Evolutionary conservation across 2,329 filamentous ascomycete species (phyloP), one percentile per base, ranked within the genome.

Genomic region (Fusarium coffeatum): DNA sequence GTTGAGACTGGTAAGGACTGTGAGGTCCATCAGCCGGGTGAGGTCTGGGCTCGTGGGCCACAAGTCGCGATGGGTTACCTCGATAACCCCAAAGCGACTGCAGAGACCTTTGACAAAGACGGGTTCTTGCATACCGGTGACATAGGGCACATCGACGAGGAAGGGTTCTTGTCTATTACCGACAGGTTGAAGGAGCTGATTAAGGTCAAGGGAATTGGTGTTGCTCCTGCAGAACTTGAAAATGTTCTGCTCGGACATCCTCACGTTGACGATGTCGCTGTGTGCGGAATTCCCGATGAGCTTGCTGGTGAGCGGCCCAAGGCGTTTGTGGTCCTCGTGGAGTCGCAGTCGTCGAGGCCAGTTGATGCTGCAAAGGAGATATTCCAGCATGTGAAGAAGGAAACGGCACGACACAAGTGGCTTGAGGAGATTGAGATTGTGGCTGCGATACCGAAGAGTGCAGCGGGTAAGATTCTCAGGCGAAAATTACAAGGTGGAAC

Each of bases 1-100:
- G 86, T 64, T 0, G 86, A 94, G 70, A 84, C 85, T 37, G 81
- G 78, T 1, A 76, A 80, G 4, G 85, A 90, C 4, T 76, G 97
- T 2, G 84, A 86, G 0, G 77, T 91, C 2, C 88, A 88, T 8
- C 82, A 90, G 71, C 82, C 86, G 13, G 94, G 51, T 20, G 51
- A 65, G 3, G 53, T 65, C 3, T 42, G 40, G 28, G 59, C 53
- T 22, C 37, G 32, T 5, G 59, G 62, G 0, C 59, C 62, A 1
- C 62, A 65, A 11, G 8, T 65, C 0, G 46, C 59, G 0, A 65
- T 64, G 59, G 59, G 62, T 0, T 65, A 65, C 8, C 53, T 65
- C 2, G 46, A 30, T 0, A 51, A 59, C 5, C 20, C 13, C 1
- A 25, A 27, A 5, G 51, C 40, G 13, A 64, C 62, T 0, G 15